phyloP scores from a whole-genome alignment of 2,329 filamentous ascomycete species.

The Malbranchea cinnamomea region DNA sequence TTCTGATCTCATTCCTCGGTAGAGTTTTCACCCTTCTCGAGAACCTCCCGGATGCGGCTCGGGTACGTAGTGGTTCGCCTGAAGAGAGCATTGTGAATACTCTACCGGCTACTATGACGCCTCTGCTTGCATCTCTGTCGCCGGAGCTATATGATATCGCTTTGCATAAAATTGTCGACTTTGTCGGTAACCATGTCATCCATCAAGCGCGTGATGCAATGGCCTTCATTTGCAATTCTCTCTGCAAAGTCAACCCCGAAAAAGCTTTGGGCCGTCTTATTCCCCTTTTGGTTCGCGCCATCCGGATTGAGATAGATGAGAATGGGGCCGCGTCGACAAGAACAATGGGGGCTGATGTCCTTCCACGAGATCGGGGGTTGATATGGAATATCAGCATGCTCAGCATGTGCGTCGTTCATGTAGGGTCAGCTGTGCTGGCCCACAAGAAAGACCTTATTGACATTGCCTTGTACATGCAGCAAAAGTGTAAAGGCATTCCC shows the following conservation, averaged over 20 bases:
- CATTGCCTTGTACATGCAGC: slow-evolving; percentile 91
- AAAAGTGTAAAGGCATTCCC: slow-evolving; percentile 82
- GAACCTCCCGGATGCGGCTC: slow-evolving; percentile 80
- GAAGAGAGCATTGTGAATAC: slow-evolving; percentile 97
- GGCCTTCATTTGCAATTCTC: slow-evolving; percentile 92
- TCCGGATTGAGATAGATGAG: slow-evolving; percentile 91
- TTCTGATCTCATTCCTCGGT: slow-evolving; percentile 75
- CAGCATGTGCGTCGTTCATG: slow-evolving; percentile 95
- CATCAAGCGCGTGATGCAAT: slow-evolving; percentile 95
- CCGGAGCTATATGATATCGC: slow-evolving; percentile 87
- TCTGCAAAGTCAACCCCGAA: slow-evolving; percentile 90
- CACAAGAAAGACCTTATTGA: slow-evolving; percentile 82
- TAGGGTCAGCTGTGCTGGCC: slow-evolving; percentile 74
- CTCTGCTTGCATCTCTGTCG: slow-evolving; percentile 77
- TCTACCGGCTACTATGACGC: slow-evolving; percentile 77
- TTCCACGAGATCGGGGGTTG: slow-evolving; percentile 79
- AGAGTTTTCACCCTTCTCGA: slow-evolving; percentile 92
- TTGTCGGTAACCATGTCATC: slow-evolving; percentile 86
- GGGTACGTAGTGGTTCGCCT: slow-evolving; percentile 76
- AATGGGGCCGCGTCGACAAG: slow-evolving; percentile 91
- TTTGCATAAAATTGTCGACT: slow-evolving; percentile 79
- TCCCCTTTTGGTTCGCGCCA: slow-evolving; percentile 78
- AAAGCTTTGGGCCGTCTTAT: slow-evolving; percentile 85
- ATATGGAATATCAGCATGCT: slow-evolving; percentile 97
- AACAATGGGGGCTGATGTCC: slow-evolving; percentile 82